Base-by-base conservation (phyloP, 192 early-diverging fungal genomes). In the Pilobolus umbonatus region DNA sequence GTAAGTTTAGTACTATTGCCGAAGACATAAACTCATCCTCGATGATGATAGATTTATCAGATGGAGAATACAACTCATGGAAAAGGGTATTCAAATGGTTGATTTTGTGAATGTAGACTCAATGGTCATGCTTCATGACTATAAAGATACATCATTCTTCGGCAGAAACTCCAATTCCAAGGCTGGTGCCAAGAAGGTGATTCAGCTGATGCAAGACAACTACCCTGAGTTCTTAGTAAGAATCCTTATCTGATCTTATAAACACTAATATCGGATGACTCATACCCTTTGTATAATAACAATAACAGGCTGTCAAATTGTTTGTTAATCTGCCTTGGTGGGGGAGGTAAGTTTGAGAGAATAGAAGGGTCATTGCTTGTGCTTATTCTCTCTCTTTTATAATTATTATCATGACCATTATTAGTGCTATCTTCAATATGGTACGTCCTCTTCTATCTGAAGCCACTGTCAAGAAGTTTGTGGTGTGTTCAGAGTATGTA, bases 71-170 rank as follows among this genome's bases (percentile, higher is more conserved):
- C 80, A 85, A 71, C 66, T 85, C 42, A 78, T 79, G 57, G 82
- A 85, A 68, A 75, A 78, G 21, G 77, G 79, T n/a, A 66, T 85
- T 60, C 60, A 65, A 3, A 28, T 50, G 47, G 55, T 85, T 34
- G 82, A 85, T 61, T 80, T 85, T 61, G 72, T 77, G 2, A 69
- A 77, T 46, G 57, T 75, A 6, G 76, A 81, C 14, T 65, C 73
- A 12, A 80, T 80, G 76, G 59, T 85, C 25, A 80, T 82, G 62
- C 80, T 85, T 25, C 82, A 85, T 50, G 82, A 85, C 61, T 85
- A 85, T 36, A 60, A 75, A 3, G 77, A 75, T 26, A 79, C 75
- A 10, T 61, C 73, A 1, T 44, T 68, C n/a, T 62, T 79, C 21
- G 58, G 77, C 52, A 75, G 76, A 60, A 74, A 76, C 60, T 67